Base-by-base conservation (phyloP, 2,329 filamentous ascomycete genomes). In the Alternaria panax region DNA sequence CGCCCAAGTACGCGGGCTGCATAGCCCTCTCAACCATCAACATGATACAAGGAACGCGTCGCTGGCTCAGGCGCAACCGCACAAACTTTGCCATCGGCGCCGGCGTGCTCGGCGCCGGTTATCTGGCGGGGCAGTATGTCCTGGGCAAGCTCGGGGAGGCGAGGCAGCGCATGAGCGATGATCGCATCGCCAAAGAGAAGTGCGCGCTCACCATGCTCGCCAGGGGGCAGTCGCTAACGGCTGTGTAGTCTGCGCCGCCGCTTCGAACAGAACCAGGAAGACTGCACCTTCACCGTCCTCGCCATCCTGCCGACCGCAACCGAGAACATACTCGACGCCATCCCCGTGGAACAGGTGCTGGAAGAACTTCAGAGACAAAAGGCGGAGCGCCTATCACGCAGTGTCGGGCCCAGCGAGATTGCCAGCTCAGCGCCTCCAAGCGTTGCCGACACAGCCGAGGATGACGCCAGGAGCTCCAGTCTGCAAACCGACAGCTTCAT, bases 241-340 rank as follows among this genome's bases (percentile, higher is more conserved):
- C 24, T 22, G 7, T 14, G 30, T 71, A 98, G 94, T 79, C 87
- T 99, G 62, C 93, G 93, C 51, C 91, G 95, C 59, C 91, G 95
- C 74, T 99, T 99, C 81, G 92, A 98, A 79, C 95, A 99, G 80
- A 99, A 99, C 79, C 95, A 99, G 78, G 94, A 97, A 77, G 95
- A 99, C 80, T 99, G 95, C 81, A 97, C 94, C 47, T 97, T 96
- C 77, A 99, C 95, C 36, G 93, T 98, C 43, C 88, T 98, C n/a
- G 95, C 94, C 28, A 88, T 99, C 55, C 86, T 99, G 9, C 95
- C 95, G 5, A 96, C 94, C 32, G 92, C 93, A 7, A 93, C 93
- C 24, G 88, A 95, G 67, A 94, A 96, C 75, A 90, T 99, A 70
- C 84, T 97, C 72, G 89, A 92, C 68, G 89, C 90, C 30, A 87